Evolutionary conservation across 164 flowering plant genomes (phyloP).

Genomic region (Liriodendron chinense): DNA sequence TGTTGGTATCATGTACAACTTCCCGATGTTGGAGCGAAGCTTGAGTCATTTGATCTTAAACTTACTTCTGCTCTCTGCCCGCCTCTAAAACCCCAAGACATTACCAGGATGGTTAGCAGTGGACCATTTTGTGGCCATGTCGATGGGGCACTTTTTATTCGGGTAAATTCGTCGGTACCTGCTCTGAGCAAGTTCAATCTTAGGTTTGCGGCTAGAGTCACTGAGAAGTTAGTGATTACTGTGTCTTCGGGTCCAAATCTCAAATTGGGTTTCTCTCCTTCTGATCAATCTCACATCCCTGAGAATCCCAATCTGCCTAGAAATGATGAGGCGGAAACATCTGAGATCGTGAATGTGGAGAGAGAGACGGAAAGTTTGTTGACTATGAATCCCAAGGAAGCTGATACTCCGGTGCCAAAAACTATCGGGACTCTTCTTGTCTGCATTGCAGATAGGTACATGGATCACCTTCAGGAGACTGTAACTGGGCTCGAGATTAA

Average conservation of each 20-base stretch:
- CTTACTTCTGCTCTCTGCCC: slow-evolving; percentile 94
- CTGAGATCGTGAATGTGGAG: too few relatives aligned
- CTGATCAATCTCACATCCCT: slow-evolving; percentile 81
- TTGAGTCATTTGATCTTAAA: slow-evolving; percentile 60
- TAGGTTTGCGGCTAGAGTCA: slow-evolving; percentile 82
- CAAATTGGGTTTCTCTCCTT: slow-evolving; percentile 79
- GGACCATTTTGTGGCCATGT: slow-evolving; percentile 98
- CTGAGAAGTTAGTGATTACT: slow-evolving; percentile 84
- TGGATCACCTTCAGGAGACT: slow-evolving; percentile 94
- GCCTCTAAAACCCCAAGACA: slow-evolving; percentile 94
- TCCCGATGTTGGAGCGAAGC: slow-evolving; percentile 79
- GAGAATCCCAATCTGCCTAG: slow-evolving; percentile 46
- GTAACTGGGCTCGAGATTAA: slow-evolving; percentile 89
- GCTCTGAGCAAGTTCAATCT: slow-evolving; percentile 73
- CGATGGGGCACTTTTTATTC: slow-evolving; percentile 89
- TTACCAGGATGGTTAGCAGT: slow-evolving; percentile 82
- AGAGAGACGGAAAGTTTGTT: slow-evolving; percentile 75
- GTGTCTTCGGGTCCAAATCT: slow-evolving; percentile 94
- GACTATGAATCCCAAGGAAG: slow-evolving; percentile 98
- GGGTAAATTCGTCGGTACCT: slow-evolving; percentile 94
- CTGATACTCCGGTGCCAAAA: slow-evolving; percentile 92
- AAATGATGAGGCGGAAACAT: too few relatives aligned
- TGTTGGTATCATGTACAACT: slow-evolving; percentile 98
- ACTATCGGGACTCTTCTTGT: slow-evolving; percentile 79
- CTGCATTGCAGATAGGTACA: slow-evolving; percentile 81